Base-by-base conservation (phyloP, 345 rosid species). In the Boechera divaricarpa region DNA sequence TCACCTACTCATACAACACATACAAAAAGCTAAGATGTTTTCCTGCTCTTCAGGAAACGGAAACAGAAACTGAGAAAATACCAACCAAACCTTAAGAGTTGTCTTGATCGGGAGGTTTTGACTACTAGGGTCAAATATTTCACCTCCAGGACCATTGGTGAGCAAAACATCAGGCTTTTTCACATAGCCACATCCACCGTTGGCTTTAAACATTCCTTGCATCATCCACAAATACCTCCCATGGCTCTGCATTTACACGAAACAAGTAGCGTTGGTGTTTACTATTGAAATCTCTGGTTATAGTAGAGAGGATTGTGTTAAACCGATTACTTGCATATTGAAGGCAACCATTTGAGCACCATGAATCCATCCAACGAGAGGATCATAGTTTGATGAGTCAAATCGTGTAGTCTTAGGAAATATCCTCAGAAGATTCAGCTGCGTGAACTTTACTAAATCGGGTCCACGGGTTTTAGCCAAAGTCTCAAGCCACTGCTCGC, bases 341-440 rank as follows among this genome's bases (percentile, higher is more conserved):
- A 92, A 95, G 68, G 99, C 99, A 73, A 95, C 97, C 99, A 95
- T 92, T 81, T 95, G 99, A 83, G 99, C 99, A 77, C 97, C 99
- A 71, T 89, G 91, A 75, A 79, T 88, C 98, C 98, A 95, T 28
- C 98, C 97, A 44, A 89, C 44, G 4, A 86, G 77, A 13, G 99
- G 98, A 76, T 89, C 79, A 82, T 92, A 94, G 73, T 94, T 94
- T 10, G 98, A 89, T 32, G 98, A 94, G 75, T 80, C 67, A 2
- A 94, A 69, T 8, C 98, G 85, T 26, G 79, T 84, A 9, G 91
- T 92, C 83, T 88, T 94, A 1, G 98, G 98, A 77, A 83, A 94
- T 36, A 94, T 81, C 80, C 98, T 83, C 62, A 94, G 70, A 63
- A 94, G 68, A 79, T 92, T 92, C 78, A 70, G 68, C 76, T 88